A percentile compares a stretch with the other conserved stretches of the same genome.
phyloP scores from a whole-genome alignment of 148 eudicot genomes.

The Rhododendron kiyosumense region DNA sequence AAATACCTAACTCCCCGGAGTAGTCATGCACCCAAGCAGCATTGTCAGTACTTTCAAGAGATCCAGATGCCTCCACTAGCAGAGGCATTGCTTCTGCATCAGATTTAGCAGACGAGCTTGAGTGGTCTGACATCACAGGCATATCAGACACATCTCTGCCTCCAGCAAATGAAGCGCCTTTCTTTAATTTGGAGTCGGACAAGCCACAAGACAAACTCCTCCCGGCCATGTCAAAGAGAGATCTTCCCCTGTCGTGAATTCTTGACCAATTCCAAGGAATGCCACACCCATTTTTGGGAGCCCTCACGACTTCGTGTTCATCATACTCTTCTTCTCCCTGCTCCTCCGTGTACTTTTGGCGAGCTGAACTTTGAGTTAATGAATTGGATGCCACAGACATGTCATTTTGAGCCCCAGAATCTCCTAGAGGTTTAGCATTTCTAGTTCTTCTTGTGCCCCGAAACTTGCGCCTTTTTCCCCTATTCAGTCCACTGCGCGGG shows the following conservation, averaged over 20 bases:
- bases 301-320: constrained; percentile 49
- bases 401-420: constrained; percentile 44
- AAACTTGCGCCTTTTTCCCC: constrained; percentile 66
- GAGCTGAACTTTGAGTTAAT: constrained; percentile 47
- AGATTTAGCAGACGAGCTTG: constrained; percentile 56
- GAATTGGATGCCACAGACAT: constrained; percentile 86
- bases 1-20: constrained; percentile 91
- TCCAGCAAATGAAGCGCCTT: constrained; percentile 37
- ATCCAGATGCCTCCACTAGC: constrained; percentile 60
- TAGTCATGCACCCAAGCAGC: constrained; percentile 89
- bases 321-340: constrained; percentile 36
- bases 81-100: constrained; percentile 73
- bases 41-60: constrained; percentile 61
- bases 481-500: constrained; percentile 40
- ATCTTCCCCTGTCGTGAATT: constrained; percentile 80
- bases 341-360: constrained; percentile 27
- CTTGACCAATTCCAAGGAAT: constrained; percentile 96
- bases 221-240: constrained; percentile 92
- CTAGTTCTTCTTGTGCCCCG: constrained; percentile 58
- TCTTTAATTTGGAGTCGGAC: constrained; percentile 68
- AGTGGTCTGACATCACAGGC: constrained; percentile 41
- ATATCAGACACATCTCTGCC: constrained; percentile 37
- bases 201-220: constrained; percentile 92
- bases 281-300: constrained; percentile 80
- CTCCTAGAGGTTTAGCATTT: constrained; percentile 37